Conservation (phyloP, 352 stramenopile genomes). For the Phytophthora vignae region DNA sequence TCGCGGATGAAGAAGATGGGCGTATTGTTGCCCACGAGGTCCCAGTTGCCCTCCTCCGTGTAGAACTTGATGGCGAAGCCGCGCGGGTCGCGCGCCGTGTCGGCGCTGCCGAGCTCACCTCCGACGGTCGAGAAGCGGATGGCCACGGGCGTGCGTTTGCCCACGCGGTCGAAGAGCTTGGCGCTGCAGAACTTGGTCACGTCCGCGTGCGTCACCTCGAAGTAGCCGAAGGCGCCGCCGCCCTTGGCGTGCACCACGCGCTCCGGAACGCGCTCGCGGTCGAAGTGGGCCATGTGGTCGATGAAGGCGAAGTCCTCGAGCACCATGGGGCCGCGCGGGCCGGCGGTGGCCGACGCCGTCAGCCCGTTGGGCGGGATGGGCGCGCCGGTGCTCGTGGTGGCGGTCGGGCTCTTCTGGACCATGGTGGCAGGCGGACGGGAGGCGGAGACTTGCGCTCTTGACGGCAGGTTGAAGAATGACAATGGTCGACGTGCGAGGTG, state of each 20-base stretch:
- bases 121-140: conserved; percentile 90
- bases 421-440: conserved; percentile 7
- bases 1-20: conserved; percentile 96
- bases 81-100: conserved; percentile 89
- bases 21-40: conserved; percentile 95
- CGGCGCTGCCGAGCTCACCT: conserved; percentile 78
- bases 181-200: conserved; percentile 73
- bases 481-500: too few species aligned
- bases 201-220: conserved; percentile 81
- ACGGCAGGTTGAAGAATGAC: conserved; percentile 35
- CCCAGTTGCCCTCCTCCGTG: conserved; percentile 94
- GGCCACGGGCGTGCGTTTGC: conserved; percentile 89
- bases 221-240: conserved; percentile 91
- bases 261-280: conserved; percentile 93
- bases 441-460: conserved; percentile 1
- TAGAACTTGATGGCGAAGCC: conserved; percentile 96
- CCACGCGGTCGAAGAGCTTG: conserved; percentile 78
- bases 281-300: conserved; percentile 92
- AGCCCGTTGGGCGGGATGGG: conserved; percentile 70
- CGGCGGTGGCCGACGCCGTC: conserved; percentile 78
- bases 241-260: conserved; percentile 93
- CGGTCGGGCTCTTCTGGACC: conserved; percentile 35
- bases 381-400: conserved; percentile 68
- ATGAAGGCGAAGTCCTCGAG: conserved; percentile 90
- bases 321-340: conserved; percentile 64